Conservation (phyloP, 345 rosid species). For the Eucalyptus brandiana region DNA sequence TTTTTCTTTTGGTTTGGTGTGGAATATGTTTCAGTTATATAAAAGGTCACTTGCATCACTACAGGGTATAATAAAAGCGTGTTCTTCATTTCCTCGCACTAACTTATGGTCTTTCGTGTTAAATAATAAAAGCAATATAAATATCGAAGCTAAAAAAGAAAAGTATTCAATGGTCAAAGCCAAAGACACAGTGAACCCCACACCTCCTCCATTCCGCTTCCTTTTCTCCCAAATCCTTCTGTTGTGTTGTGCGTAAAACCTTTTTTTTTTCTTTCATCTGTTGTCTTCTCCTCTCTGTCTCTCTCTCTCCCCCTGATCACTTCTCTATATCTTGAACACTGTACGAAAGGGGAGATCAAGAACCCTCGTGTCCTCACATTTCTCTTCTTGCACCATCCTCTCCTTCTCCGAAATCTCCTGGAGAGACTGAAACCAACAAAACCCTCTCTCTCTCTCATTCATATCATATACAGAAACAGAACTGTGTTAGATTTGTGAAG, state of each 20-base stretch:
- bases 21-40: not conserved
- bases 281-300: not conserved
- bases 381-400: not conserved
- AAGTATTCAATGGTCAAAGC: not conserved
- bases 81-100: not conserved
- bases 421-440: not conserved
- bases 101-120: not conserved
- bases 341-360: not conserved
- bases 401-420: not conserved
- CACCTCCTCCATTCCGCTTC: not conserved
- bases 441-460: not conserved
- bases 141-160: not conserved
- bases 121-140: not conserved
- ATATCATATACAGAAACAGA: not conserved
- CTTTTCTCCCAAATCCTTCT: not conserved
- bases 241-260: not conserved
- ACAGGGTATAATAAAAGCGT: not conserved
- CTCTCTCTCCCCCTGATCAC: not conserved
- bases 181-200: not conserved
- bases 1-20: not conserved
- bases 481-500: conserved; percentile 29
- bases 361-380: not conserved
- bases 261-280: not conserved
- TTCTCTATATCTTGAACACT: not conserved
- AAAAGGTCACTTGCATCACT: not conserved